phyloP scores from a whole-genome alignment of 257 asterid genomes.

The Ocimum tenuiflorum region DNA sequence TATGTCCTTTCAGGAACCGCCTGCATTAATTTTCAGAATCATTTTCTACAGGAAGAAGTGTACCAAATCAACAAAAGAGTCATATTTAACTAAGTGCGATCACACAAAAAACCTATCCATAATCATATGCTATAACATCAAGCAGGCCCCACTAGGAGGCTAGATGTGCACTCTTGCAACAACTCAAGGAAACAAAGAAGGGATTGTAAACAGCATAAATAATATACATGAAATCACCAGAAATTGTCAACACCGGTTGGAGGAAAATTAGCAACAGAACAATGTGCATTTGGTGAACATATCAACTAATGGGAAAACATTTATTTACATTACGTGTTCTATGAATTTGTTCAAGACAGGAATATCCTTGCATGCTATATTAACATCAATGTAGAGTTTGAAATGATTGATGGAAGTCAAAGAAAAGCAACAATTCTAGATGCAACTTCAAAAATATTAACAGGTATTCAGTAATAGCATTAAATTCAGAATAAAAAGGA shows the following conservation, averaged over 20 bases:
- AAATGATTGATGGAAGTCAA: conserved; percentile 2
- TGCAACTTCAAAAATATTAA: neutral
- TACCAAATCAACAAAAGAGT: conserved; percentile 5
- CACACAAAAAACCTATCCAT: conserved; percentile 8
- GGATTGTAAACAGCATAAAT: neutral
- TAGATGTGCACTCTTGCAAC: neutral
- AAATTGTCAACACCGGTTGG: neutral
- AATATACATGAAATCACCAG: conserved; percentile 1
- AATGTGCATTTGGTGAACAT: neutral
- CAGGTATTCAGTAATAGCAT: neutral
- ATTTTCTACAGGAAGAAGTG: conserved; percentile 13
- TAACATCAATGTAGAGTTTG: conserved; percentile 13
- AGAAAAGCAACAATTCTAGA: neutral
- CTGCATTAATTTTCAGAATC: conserved; percentile 37
- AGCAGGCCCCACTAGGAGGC: neutral
- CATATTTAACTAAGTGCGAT: neutral
- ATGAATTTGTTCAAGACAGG: too few species aligned
- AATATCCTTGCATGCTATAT: neutral
- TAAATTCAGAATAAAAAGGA: neutral
- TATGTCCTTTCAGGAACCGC: conserved; percentile 82
- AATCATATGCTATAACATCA: neutral
- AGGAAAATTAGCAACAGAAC: conserved; percentile 3
- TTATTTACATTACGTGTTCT: too few species aligned
- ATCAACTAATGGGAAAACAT: neutral
- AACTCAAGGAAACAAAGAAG: neutral